Conservation (phyloP, 495 filamentous ascomycete species). For the Aspergillus haitiensis region DNA sequence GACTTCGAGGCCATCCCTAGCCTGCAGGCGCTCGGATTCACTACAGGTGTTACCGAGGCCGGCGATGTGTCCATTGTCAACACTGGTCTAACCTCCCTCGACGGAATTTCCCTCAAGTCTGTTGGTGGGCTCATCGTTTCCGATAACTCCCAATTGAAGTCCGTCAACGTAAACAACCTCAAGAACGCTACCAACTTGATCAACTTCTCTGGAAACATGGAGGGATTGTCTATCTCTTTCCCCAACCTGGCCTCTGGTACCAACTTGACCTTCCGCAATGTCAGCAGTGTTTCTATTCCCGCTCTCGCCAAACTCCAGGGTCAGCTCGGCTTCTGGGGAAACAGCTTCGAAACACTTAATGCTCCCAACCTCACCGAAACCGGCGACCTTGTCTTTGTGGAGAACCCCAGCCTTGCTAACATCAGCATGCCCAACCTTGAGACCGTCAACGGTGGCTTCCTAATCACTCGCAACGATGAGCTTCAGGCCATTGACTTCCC, state of each 20-base stretch:
- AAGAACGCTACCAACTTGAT: constrained; percentile 59
- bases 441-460: constrained; percentile 71
- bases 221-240: constrained; percentile 66
- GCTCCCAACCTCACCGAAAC: constrained; percentile 80
- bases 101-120: constrained; percentile 72
- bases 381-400: constrained; percentile 76
- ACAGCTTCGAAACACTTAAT: constrained; percentile 64
- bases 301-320: constrained; percentile 74
- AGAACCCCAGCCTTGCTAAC: constrained; percentile 74
- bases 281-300: constrained; percentile 69
- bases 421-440: constrained; percentile 69
- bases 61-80: constrained; percentile 71
- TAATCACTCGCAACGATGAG: constrained; percentile 83
- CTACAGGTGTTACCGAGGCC: constrained; percentile 61
- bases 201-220: constrained; percentile 60
- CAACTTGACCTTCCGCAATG: constrained; percentile 89
- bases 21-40: constrained; percentile 67
- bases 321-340: constrained; percentile 80
- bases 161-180: constrained; percentile 69
- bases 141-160: constrained; percentile 73
- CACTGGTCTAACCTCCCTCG: constrained; percentile 71
- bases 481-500: constrained; percentile 66
- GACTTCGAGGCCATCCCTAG: constrained; percentile 70
- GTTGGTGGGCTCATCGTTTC: constrained; percentile 68
- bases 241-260: constrained; percentile 73